Base-by-base conservation (phyloP, 176 grass and related monocot genomes). In the Avena atlantica region DNA sequence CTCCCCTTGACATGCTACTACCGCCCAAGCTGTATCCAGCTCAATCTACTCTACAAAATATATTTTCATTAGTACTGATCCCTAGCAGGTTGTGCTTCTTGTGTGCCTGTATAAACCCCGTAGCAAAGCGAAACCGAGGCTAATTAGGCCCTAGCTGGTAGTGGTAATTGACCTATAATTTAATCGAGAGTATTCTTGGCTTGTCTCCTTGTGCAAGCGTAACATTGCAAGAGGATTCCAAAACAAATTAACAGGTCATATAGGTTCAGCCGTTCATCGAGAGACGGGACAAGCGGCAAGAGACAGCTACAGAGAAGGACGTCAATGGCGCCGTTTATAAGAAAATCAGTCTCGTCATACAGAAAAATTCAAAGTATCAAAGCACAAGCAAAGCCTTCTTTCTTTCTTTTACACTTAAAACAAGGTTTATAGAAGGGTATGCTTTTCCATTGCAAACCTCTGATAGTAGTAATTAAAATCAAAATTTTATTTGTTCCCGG, bases 11-110 rank as follows among this genome's bases (percentile, higher is more conserved):
- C 40, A 81, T 60, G 58, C n/a, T 53, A 11, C 59, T 42, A 68
- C 19, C 81, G 29, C 25, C 69, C 76, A 87, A 81, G 31, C 40
- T 61, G 37, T 50, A 87, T 81, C 47, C 81, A 84, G 74, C 29
- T 75, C 29, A 64, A 55, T 56, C 20, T 47, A 77, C 29, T 70
- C 6, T 29, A 70, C 24, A 40, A 53, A 63, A 62, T 49, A 14
- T 25, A 50, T 47, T 16, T 34, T 4, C 16, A 67, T 13, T 61
- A 88, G 61, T 81, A 85, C 70, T 55, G 51, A 91, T 91, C 63
- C 90, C 90, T 57, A 91, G 71, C 31, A 82, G 82, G 45, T 88
- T 60, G 23, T 84, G 66, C 24, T 84, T 29, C 74, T 74, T 74
- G 24, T 81, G 61, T 7, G 40, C 40, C 52, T 70, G 24, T 47